Evolutionary conservation across 169 alveolate genomes (phyloP).

Genomic region (Condylostoma magnum): DNA sequence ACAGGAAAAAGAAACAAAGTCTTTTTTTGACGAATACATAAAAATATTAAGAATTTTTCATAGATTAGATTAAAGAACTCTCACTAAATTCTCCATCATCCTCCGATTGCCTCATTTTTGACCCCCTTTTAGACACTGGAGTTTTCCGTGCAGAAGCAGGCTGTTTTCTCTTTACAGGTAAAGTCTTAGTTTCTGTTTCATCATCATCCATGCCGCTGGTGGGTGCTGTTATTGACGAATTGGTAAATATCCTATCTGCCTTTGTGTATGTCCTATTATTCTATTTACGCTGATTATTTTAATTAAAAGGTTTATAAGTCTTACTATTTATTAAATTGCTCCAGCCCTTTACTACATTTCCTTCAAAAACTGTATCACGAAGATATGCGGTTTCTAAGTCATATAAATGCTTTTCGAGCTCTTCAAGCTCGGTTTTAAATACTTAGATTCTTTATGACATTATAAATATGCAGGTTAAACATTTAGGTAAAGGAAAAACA

Average conservation of each 20-base stretch:
- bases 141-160: background rate
- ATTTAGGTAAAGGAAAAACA: too few species aligned
- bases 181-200: background rate
- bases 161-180: slow-evolving; percentile 19
- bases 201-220: background rate
- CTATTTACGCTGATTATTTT: background rate
- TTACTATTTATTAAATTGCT: slow-evolving; percentile 1
- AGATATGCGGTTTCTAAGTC: slow-evolving; percentile 23
- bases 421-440: too few species aligned
- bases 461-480: too few species aligned
- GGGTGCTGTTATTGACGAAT: slow-evolving; percentile 12
- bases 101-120: background rate
- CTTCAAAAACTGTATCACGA: slow-evolving; percentile 6
- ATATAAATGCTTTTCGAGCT: slow-evolving; percentile 12
- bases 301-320: background rate
- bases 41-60: too few species aligned
- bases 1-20: too few species aligned
- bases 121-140: background rate
- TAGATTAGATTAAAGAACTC: too few species aligned
- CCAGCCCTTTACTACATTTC: slow-evolving; percentile 26
- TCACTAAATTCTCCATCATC: too few species aligned
- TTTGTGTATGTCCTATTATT: background rate
- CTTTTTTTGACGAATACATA: too few species aligned
- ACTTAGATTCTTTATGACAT: too few species aligned
- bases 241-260: slow-evolving; percentile 15